phyloP scores from a whole-genome alignment of 148 eudicot genomes.

The Chenopodium berlandieri region DNA sequence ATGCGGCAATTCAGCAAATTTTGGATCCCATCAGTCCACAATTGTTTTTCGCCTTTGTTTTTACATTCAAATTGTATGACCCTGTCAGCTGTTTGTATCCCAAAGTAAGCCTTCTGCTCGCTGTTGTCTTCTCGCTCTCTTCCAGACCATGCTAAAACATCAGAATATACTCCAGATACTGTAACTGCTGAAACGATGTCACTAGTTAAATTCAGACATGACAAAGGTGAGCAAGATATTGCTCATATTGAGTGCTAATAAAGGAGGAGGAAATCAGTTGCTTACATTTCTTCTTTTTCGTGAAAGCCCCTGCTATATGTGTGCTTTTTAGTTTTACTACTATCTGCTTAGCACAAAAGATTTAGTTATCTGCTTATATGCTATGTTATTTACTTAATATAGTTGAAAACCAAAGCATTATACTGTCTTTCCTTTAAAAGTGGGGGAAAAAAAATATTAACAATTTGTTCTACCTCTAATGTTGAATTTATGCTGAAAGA shows the following conservation, averaged over 20 bases:
- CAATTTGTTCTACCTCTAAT: conserved; percentile 57
- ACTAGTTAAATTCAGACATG: conserved; percentile 23
- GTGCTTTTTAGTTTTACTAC: conserved; percentile 85
- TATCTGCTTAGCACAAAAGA: conserved; percentile 45
- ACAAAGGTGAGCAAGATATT: conserved; percentile 14
- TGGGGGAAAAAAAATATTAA: background rate
- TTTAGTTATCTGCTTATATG: conserved; percentile 1
- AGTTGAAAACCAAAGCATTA: background rate
- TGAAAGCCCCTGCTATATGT: conserved; percentile 91
- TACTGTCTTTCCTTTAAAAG: background rate
- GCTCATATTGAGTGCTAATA: background rate
- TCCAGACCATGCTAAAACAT: conserved; percentile 79
- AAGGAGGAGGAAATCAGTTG: background rate
- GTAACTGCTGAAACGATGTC: conserved; percentile 47
- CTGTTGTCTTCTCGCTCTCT: conserved; percentile 52
- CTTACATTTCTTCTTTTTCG: conserved; percentile 96
- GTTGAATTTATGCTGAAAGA: conserved; percentile 69
- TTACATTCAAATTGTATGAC: conserved; percentile 85
- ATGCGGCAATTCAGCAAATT: conserved; percentile 67
- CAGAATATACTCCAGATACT: conserved; percentile 61
- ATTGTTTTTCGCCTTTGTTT: conserved; percentile 65
- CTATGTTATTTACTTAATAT: background rate
- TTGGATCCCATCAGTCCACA: conserved; percentile 81
- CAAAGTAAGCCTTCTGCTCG: conserved; percentile 70
- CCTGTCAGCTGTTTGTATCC: conserved; percentile 72